These are phyloP conservation scores for Diaporthe citri DNA, from an alignment of 2,329 filamentous ascomycete species.

Conservation along the genomic window DNA sequence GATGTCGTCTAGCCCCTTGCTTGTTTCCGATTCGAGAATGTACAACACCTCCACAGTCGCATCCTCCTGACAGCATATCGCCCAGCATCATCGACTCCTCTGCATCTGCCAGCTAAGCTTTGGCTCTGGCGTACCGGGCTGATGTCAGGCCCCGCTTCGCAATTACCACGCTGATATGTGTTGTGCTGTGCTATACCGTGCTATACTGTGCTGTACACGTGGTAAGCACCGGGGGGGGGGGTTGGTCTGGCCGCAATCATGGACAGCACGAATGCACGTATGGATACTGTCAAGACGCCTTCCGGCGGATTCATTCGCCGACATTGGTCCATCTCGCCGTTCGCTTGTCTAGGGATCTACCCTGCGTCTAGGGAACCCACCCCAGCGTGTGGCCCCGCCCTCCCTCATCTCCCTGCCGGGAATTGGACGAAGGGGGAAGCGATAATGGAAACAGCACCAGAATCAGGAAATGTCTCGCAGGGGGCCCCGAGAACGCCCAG, in stretches of 20 bases:
- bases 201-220: not conserved
- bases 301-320: constrained; percentile 23
- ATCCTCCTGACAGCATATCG: not conserved
- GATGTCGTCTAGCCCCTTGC: constrained; percentile 21
- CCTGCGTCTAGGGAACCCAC: constrained; percentile 35
- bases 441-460: constrained; percentile 31
- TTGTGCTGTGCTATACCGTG: not conserved
- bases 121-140: constrained; percentile 4
- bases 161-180: not conserved
- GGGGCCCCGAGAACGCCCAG: not conserved
- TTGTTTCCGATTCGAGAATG: constrained; percentile 19
- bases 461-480: constrained; percentile 33
- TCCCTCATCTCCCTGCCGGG: constrained; percentile 39
- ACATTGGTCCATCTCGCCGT: constrained; percentile 32
- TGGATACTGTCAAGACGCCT: constrained; percentile 5
- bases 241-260: not conserved
- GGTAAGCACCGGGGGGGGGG: not conserved
- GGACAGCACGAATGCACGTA: not conserved
- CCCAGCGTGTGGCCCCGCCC: constrained; percentile 31
- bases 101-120: constrained; percentile 20
- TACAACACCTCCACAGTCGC: not conserved
- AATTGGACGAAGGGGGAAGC: constrained; percentile 32
- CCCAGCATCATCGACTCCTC: not conserved
- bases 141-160: constrained; percentile 2
- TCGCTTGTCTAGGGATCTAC: constrained; percentile 37